Evolutionary conservation across 1,139 yeast genomes (phyloP).

Genomic region (Zygosaccharomyces sapae): DNA sequence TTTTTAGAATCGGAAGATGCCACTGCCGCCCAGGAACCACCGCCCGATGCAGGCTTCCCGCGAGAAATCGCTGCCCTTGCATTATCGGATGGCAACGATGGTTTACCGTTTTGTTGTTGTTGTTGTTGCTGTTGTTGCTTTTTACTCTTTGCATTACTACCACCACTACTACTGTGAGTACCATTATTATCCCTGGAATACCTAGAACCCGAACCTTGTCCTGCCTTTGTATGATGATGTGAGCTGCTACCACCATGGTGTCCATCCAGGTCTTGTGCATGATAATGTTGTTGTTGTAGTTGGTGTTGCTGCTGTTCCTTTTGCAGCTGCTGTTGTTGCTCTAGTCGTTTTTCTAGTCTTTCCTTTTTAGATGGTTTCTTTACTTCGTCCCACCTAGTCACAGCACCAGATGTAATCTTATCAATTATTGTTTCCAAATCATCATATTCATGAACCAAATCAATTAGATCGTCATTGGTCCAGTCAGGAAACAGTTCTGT

Average conservation of each 20-base stretch:
- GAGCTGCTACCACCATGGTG: conserved; percentile 18
- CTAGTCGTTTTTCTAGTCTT: conserved; percentile 36
- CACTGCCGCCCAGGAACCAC: conserved; percentile 29
- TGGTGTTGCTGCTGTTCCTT: conserved; percentile 17
- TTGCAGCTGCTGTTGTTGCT: conserved; percentile 23
- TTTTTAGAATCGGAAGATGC: conserved; percentile 13
- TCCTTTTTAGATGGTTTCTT: conserved; percentile 50
- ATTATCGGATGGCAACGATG: conserved; percentile 15
- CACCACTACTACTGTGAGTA: conserved; percentile 15
- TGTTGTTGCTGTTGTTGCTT: conserved; percentile 15
- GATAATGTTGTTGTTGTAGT: conserved; percentile 27
- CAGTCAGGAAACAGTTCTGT: conserved; percentile 92
- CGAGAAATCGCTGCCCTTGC: conserved; percentile 24
- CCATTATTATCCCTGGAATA: conserved; percentile 9
- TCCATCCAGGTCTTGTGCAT: conserved; percentile 34
- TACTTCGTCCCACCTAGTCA: conserved; percentile 59
- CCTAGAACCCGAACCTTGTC: conserved; percentile 15
- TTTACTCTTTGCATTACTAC: conserved; percentile 16
- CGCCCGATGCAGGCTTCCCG: conserved; percentile 16
- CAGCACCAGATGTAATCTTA: conserved; percentile 78
- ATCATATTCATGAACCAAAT: conserved; percentile 70
- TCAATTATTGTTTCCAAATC: conserved; percentile 79
- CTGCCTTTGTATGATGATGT: conserved; percentile 17
- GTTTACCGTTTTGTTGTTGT: conserved; percentile 17
- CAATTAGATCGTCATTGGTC: conserved; percentile 78